Percentiles rank a stretch among this genome's conserved stretches.
These are phyloP conservation scores for Fragilaria crotonensis DNA, from an alignment of 108 stramenopile genomes.

Conservation along the genomic window DNA sequence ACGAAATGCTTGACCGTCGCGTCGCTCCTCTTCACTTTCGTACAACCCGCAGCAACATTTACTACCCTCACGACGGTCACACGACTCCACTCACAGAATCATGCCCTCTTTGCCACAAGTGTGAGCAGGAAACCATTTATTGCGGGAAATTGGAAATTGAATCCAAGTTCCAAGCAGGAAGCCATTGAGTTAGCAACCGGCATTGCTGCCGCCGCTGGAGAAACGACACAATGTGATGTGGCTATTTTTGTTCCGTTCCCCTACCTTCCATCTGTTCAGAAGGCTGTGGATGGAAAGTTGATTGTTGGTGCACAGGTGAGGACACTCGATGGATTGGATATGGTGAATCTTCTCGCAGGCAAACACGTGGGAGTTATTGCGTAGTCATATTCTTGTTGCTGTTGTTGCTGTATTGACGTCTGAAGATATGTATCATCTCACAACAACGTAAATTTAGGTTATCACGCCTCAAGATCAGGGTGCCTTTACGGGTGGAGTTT, in stretches of 20 bases:
- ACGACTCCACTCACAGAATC: neutral
- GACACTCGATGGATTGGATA: constrained; percentile 6
- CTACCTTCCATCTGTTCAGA: constrained; percentile 39
- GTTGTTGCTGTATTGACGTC: neutral
- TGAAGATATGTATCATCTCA: neutral
- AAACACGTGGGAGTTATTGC: neutral
- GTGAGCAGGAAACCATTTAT: constrained; percentile 69
- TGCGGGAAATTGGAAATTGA: constrained; percentile 95
- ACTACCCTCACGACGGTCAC: neutral
- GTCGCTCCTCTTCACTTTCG: too few species aligned
- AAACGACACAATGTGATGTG: constrained; percentile 34
- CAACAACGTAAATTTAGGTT: constrained; percentile 21
- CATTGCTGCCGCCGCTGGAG: constrained; percentile 37
- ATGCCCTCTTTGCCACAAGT: neutral
- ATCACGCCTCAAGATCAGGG: constrained; percentile 70
- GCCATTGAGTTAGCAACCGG: constrained; percentile 44
- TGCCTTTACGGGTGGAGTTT: constrained; percentile 95
- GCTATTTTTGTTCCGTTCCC: constrained; percentile 55
- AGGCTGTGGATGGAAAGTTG: constrained; percentile 27
- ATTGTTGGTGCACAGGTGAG: constrained; percentile 51
- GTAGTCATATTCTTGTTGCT: neutral
- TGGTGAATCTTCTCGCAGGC: neutral
- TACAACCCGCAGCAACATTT: neutral
- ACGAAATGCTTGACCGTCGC: too few species aligned
- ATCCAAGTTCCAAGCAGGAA: constrained; percentile 67